Conservation (phyloP, 2,329 filamentous ascomycete genomes). For the Rutstroemia sp. region DNA sequence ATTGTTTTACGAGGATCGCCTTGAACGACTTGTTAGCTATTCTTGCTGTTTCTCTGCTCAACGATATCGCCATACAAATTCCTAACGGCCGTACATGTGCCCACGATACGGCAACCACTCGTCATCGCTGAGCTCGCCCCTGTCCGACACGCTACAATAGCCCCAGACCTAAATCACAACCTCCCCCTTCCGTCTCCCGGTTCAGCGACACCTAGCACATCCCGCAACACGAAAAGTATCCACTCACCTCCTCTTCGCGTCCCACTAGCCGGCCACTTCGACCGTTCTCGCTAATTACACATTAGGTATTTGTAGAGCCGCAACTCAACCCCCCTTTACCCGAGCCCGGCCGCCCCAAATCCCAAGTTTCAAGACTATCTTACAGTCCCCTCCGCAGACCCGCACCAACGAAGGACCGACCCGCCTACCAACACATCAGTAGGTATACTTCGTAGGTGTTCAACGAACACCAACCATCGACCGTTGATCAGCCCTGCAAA, state of each 20-base stretch:
- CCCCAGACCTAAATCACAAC: neutral
- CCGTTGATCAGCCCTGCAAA: conserved; percentile 5
- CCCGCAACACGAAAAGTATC: neutral
- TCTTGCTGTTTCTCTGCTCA: no score
- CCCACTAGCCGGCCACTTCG: neutral
- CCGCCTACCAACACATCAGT: conserved; percentile 2
- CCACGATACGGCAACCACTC: no score
- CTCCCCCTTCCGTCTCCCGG: neutral
- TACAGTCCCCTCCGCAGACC: neutral
- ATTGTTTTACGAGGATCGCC: no score
- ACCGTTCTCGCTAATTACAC: neutral
- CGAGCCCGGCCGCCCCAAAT: neutral
- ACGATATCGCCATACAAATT: no score
- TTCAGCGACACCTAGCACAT: neutral
- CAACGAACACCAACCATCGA: conserved; percentile 6
- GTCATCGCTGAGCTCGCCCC: no score
- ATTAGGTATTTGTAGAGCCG: conserved; percentile 4
- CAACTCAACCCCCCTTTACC: neutral
- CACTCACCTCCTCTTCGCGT: neutral
- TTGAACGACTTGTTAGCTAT: no score
- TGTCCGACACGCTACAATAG: no score
- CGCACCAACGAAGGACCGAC: neutral
- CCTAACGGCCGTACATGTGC: no score
- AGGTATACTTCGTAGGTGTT: neutral
- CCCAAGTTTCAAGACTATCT: neutral